phyloP scores from a whole-genome alignment of 148 eudicot genomes.

The Persicaria tinctoria region DNA sequence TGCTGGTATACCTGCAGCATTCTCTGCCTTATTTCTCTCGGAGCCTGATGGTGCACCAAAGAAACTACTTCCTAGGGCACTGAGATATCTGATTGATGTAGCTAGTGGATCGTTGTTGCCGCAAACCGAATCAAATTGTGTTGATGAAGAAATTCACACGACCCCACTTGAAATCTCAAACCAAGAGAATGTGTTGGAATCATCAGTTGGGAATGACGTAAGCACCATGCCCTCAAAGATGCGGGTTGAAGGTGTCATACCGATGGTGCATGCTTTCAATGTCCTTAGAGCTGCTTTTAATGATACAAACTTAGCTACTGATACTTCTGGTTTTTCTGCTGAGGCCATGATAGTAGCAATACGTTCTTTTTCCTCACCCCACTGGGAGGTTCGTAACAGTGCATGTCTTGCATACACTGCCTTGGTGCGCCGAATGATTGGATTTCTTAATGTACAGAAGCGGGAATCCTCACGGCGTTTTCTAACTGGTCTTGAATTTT shows the following conservation, averaged over 20 bases:
- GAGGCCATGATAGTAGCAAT: slow-evolving; percentile 85
- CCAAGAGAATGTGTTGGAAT: slow-evolving; percentile 15
- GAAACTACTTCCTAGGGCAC: slow-evolving; percentile 81
- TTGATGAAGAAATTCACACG: slow-evolving; percentile 12
- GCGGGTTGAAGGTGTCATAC: slow-evolving; percentile 90
- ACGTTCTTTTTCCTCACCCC: slow-evolving; percentile 80
- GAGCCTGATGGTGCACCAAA: slow-evolving; percentile 98
- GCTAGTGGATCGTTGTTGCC: slow-evolving; percentile 53
- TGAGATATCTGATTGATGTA: slow-evolving; percentile 74
- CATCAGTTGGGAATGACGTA: slow-evolving; percentile 19
- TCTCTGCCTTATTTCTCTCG: slow-evolving; percentile 86
- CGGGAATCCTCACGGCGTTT: slow-evolving; percentile 87
- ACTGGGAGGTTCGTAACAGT: slow-evolving; percentile 95
- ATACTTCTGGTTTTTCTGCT: slow-evolving; percentile 90
- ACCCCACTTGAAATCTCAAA: slow-evolving; percentile 19
- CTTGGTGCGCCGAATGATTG: slow-evolving; percentile 94
- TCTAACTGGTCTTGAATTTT: slow-evolving; percentile 83
- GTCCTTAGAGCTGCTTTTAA: slow-evolving; percentile 88
- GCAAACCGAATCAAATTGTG: slow-evolving; percentile 23
- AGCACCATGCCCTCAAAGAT: slow-evolving; percentile 48
- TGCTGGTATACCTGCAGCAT: slow-evolving; percentile 99
- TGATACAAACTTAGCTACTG: slow-evolving; percentile 89
- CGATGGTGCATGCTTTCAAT: slow-evolving; percentile 97
- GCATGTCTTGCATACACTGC: slow-evolving; percentile 94
- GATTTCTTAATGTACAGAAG: slow-evolving; percentile 88